Base-by-base conservation (phyloP, 2,329 filamentous ascomycete species). In the Sporothrix phasma region DNA sequence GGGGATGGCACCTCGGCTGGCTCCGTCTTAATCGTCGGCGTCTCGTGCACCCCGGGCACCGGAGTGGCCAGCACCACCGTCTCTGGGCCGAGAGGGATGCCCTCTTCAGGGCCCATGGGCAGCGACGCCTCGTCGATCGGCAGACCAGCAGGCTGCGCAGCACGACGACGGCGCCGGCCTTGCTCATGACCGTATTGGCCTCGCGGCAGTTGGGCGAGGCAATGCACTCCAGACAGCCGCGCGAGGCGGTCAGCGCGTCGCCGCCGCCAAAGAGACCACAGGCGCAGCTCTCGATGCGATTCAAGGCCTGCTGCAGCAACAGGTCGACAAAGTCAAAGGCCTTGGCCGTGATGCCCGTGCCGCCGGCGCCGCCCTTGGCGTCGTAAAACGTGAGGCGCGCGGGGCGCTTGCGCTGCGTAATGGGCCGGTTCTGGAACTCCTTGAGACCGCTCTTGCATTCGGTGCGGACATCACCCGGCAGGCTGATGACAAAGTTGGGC, bases 331-430 rank as follows among this genome's bases (percentile, higher is more conserved):
- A 95, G 71, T 97, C 93, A 71, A 97, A 97, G 0, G 92, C 93
- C 73, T 96, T 97, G 45, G 88, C 89, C 67, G 88, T 91, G 69
- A 97, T 95, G 0, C 94, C 94, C 0, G 85, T 88, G 0, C 93
- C 93, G 49, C 84, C 83, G 0, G 88, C 82, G 0, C 93, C 93
- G 7, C 94, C 94, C 75, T 96, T 96, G 2, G 91, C 88, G 73
- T 97, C 94, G 75, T 97, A 99, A 71, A 99, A 96, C 0, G 91
- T 96, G 56, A 99, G 76, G 0, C 94, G 80, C 0, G 92, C 94
- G 0, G 93, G 94, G 3, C 94, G 82, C 76, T 96, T 96, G 34
- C 92, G 83, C 31, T 78, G 77, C 0, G 84, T 86, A 70, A 88
- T 85, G 62, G 37, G 62, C 15, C 62, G 61, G 69, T 84, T 84